Evolutionary conservation across 306 rosid genomes (phyloP).

Genomic region (Pyrus communis): DNA sequence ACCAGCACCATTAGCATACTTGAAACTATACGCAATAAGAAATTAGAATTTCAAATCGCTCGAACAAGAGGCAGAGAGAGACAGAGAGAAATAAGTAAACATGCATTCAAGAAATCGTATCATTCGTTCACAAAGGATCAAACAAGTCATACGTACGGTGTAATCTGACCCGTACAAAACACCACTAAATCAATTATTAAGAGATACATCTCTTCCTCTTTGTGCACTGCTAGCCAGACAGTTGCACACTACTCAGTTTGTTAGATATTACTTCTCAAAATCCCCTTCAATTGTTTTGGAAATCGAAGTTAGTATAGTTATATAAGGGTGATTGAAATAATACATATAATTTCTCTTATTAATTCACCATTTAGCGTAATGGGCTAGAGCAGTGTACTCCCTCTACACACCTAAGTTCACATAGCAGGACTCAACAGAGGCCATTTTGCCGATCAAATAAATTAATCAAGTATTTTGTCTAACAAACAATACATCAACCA

Average conservation of each 20-base stretch:
- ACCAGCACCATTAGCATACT: neutral
- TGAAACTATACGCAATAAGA: neutral
- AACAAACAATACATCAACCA: neutral
- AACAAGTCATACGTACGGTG: neutral
- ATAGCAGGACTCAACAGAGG: neutral
- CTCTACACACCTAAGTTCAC: neutral
- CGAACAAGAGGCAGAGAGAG: neutral
- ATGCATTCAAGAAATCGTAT: neutral
- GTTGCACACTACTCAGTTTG: neutral
- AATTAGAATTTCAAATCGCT: neutral
- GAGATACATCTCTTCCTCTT: constrained; percentile 1
- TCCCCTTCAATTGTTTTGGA: neutral
- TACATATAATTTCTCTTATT: neutral
- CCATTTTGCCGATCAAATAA: neutral
- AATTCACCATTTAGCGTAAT: neutral
- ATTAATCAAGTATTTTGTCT: neutral
- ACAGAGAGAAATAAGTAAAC: neutral
- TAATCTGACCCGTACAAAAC: neutral
- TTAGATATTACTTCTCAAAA: neutral
- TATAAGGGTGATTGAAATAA: neutral
- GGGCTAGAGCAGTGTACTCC: neutral
- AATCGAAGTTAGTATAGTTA: neutral
- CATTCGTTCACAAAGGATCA: neutral
- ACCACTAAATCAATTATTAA: no score
- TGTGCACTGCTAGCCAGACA: neutral